Evolutionary conservation across 1,139 yeast genomes (phyloP).

Genomic region (Sugiyamaella japonica): DNA sequence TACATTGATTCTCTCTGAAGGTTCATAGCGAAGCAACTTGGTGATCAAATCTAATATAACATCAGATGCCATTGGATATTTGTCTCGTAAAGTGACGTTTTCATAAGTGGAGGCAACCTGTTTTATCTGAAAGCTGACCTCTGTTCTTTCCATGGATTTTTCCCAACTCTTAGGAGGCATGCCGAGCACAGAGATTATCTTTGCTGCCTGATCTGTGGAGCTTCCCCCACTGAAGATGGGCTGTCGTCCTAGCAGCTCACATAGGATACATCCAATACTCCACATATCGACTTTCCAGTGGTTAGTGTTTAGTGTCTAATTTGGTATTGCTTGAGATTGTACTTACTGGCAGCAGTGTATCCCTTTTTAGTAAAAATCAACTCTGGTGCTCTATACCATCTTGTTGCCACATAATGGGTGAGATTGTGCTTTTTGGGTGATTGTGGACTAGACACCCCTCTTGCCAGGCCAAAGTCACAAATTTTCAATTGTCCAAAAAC

Average conservation of each 20-base stretch:
- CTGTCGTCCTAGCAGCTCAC: constrained; percentile 78
- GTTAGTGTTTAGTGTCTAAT: constrained; percentile 7
- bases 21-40: constrained; percentile 74
- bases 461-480: constrained; percentile 86
- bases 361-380: constrained; percentile 62
- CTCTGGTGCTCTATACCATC: constrained; percentile 97
- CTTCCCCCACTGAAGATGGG: constrained; percentile 85
- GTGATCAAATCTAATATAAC: constrained; percentile 73
- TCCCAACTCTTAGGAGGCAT: constrained; percentile 60
- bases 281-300: constrained; percentile 71
- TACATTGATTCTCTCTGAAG: constrained; percentile 74
- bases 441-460: constrained; percentile 37
- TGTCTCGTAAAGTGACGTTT: constrained; percentile 57
- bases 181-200: constrained; percentile 74
- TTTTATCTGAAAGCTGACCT: constrained; percentile 25
- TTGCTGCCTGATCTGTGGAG: constrained; percentile 79
- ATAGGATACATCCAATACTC: constrained; percentile 93
- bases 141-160: constrained; percentile 4
- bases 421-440: constrained; percentile 23
- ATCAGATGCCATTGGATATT: constrained; percentile 73
- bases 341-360: constrained; percentile 42
- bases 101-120: constrained; percentile 22
- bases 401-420: constrained; percentile 89
- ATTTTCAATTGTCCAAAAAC: constrained; percentile 69
- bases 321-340: too few relatives aligned